Conservation (phyloP, 2,329 filamentous ascomycete genomes). For the Arthrobotrys sphaeroides region DNA sequence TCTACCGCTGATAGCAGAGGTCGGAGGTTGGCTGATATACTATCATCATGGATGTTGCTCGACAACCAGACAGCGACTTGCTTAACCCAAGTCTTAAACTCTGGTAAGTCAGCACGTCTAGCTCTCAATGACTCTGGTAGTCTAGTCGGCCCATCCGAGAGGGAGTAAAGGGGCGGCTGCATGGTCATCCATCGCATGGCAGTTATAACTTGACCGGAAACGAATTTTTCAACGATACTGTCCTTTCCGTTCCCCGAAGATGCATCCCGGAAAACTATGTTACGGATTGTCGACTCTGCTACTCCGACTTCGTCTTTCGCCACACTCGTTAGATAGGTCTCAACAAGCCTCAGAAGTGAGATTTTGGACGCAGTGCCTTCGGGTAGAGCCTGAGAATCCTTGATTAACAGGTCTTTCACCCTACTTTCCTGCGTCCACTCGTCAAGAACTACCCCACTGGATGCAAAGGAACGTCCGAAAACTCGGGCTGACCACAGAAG, state of each 20-base stretch:
- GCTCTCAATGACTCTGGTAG: conserved; percentile 31
- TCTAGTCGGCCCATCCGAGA: conserved; percentile 3
- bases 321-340: conserved; percentile 40
- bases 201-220: conserved; percentile 60
- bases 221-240: conserved; percentile 40
- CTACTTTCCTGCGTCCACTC: conserved; percentile 64
- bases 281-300: conserved; percentile 70
- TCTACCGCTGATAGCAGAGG: conserved; percentile 50
- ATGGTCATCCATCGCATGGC: conserved; percentile 58
- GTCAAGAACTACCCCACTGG: conserved; percentile 74
- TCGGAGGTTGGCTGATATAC: conserved; percentile 40
- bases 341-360: conserved; percentile 40
- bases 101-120: conserved; percentile 23
- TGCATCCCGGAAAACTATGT: conserved; percentile 68
- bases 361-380: conserved; percentile 50
- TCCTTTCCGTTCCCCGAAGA: conserved; percentile 63
- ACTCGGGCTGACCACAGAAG: conserved; percentile 85
- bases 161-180: conserved; percentile 41
- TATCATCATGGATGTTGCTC: conserved; percentile 45
- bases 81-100: conserved; percentile 42
- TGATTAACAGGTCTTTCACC: conserved; percentile 44
- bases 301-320: conserved; percentile 64
- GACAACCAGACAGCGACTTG: conserved; percentile 50
- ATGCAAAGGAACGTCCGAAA: conserved; percentile 82
- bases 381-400: conserved; percentile 35